These are phyloP conservation scores for Arachis hypogaea DNA, from an alignment of 306 rosid genomes.

Conservation along the genomic window DNA sequence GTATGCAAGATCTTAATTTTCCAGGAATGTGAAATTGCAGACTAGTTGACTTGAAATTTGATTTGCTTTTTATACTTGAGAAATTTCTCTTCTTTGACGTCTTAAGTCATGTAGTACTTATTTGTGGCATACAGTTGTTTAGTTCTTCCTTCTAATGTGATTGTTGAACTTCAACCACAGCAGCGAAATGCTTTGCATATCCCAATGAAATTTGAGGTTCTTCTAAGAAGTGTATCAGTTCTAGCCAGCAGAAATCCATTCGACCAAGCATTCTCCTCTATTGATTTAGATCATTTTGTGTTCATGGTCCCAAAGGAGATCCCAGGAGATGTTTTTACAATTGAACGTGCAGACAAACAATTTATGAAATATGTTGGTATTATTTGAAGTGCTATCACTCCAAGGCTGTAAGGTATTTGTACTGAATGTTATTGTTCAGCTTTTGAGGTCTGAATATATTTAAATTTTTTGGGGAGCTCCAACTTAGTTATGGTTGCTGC, in stretches of 20 bases:
- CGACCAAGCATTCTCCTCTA: slow-evolving; percentile 39
- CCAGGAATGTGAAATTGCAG: neutral
- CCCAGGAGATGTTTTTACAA: slow-evolving; percentile 66
- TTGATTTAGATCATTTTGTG: slow-evolving; percentile 52
- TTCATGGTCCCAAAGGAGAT: slow-evolving; percentile 68
- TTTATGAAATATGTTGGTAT: slow-evolving; percentile 67
- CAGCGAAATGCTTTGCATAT: slow-evolving; percentile 50
- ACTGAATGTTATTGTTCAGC: slow-evolving; percentile 16
- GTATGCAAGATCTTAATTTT: neutral
- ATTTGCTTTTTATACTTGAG: neutral
- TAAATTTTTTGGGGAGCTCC: too few relatives aligned
- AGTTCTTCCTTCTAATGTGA: slow-evolving; percentile 24
- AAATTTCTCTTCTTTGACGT: slow-evolving; percentile 4
- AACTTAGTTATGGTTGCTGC: neutral
- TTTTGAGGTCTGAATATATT: neutral
- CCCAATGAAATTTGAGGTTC: slow-evolving; percentile 54
- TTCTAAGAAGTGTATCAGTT: slow-evolving; percentile 55
- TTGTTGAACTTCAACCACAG: slow-evolving; percentile 56
- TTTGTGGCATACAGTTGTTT: slow-evolving; percentile 10
- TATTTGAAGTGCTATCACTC: slow-evolving; percentile 56
- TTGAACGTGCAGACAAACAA: slow-evolving; percentile 73
- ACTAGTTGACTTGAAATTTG: slow-evolving; percentile 10
- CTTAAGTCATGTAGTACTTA: slow-evolving; percentile 1
- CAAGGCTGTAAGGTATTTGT: slow-evolving; percentile 58
- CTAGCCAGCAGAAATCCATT: slow-evolving; percentile 66